A percentile compares a stretch with the other conserved stretches of the same genome.
These are phyloP conservation scores for Coniella vitis DNA, from an alignment of 2,329 filamentous ascomycete species.

Conservation along the genomic window DNA sequence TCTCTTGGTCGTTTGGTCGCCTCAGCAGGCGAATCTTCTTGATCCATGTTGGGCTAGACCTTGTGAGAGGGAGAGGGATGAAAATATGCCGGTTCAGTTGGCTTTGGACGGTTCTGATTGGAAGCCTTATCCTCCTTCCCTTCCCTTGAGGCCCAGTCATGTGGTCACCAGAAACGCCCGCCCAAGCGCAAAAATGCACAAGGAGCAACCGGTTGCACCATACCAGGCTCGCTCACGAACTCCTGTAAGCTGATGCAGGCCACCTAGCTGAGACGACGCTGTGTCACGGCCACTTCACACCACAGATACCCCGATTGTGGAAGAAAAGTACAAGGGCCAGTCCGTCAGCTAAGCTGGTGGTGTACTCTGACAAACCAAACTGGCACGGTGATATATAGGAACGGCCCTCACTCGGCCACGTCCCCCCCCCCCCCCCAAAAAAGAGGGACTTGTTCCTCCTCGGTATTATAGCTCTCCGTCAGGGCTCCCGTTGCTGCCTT, in stretches of 20 bases:
- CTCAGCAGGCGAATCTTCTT: no score
- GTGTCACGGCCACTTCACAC: conserved; percentile 1
- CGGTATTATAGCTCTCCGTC: no score
- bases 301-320: background rate
- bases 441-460: no score
- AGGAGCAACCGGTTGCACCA: background rate
- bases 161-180: background rate
- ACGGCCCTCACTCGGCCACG: background rate
- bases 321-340: no score
- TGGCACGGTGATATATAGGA: background rate
- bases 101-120: background rate
- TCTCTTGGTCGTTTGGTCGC: no score
- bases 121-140: background rate
- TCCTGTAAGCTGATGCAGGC: conserved; percentile 3
- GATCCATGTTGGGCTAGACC: background rate
- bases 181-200: background rate
- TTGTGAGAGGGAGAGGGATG: background rate
- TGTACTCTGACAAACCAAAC: background rate
- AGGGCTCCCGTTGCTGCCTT: no score
- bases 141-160: background rate
- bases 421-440: no score
- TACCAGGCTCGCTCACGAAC: background rate
- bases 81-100: background rate
- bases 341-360: no score
- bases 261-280: background rate